Evolutionary conservation across 1,284 basidiomycete genomes (phyloP).

Genomic region (Tremellales sp.): DNA sequence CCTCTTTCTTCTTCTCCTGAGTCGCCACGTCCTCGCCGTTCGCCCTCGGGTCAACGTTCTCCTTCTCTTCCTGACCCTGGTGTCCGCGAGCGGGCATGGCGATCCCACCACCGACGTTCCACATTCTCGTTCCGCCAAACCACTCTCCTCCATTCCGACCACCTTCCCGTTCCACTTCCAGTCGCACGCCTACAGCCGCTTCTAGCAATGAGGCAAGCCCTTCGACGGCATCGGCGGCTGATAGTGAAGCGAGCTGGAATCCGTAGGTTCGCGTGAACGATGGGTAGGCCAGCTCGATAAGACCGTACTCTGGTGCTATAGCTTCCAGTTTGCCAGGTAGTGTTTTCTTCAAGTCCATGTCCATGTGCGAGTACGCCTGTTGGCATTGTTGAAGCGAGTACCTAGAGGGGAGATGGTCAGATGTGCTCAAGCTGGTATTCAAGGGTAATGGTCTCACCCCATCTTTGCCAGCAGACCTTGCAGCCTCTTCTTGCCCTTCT

Average conservation of each 20-base stretch:
- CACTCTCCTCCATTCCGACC: slow-evolving; percentile 80
- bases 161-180: slow-evolving; percentile 85
- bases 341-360: slow-evolving; percentile 82
- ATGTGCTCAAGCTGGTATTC: neutral
- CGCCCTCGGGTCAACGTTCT: slow-evolving; percentile 46
- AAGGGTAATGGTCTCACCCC: slow-evolving; percentile 63
- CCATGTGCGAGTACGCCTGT: slow-evolving; percentile 93
- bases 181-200: slow-evolving; percentile 78
- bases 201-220: slow-evolving; percentile 82
- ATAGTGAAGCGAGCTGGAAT: slow-evolving; percentile 77
- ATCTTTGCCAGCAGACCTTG: slow-evolving; percentile 95
- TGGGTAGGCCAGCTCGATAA: slow-evolving; percentile 89
- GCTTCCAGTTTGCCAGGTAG: slow-evolving; percentile 77
- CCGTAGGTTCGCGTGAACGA: slow-evolving; percentile 91
- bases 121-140: slow-evolving; percentile 72
- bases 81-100: neutral
- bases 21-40: slow-evolving; percentile 44
- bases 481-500: slow-evolving; percentile 80
- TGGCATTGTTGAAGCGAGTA: slow-evolving; percentile 91
- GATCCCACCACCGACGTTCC: slow-evolving; percentile 53
- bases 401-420: slow-evolving; percentile 48
- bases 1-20: slow-evolving; percentile 52
- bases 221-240: slow-evolving; percentile 91
- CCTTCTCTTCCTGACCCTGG: slow-evolving; percentile 44
- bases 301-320: slow-evolving; percentile 91